Percentiles rank a stretch among this genome's conserved stretches.
Conservation (phyloP, 345 rosid species). For the Alliaria petiolata region DNA sequence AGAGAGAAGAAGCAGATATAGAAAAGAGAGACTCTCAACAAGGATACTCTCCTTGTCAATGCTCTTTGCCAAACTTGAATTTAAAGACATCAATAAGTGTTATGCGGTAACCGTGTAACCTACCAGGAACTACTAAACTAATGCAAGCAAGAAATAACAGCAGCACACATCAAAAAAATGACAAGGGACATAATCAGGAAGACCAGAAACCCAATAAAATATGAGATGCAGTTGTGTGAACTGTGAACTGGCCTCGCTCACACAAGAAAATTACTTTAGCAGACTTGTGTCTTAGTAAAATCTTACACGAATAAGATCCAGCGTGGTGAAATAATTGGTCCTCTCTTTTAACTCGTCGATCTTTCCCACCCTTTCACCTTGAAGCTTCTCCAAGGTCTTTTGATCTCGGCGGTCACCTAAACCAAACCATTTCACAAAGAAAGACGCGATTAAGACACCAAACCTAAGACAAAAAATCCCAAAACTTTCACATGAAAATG, state of each 20-base stretch:
- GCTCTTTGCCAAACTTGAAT: no score
- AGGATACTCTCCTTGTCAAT: no score
- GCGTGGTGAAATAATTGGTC: constrained; percentile 83
- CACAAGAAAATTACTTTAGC: no score
- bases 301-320: constrained; percentile 83
- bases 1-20: not conserved
- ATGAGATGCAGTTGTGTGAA: no score
- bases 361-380: constrained; percentile 75
- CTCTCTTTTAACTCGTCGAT: constrained; percentile 91
- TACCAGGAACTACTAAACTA: no score
- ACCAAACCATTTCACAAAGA: constrained; percentile 16
- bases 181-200: not conserved
- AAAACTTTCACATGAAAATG: not conserved
- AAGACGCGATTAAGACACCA: no score
- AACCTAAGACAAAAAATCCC: not conserved
- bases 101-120: not conserved
- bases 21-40: no score
- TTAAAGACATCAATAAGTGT: not conserved
- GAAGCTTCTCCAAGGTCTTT: constrained; percentile 67
- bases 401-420: constrained; percentile 83
- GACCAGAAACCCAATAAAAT: not conserved
- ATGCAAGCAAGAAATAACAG: no score
- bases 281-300: not conserved
- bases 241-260: no score
- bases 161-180: not conserved